Conservation (phyloP, 164 flowering plant genomes). For the Vitis vinifera region ASM3070453v1 NC_081819.1:2111001-2111500, state of each 20-base stretch:
- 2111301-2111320: conserved; percentile 85
- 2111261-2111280: conserved; percentile 74
- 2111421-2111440: conserved; percentile 60
- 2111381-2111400: conserved; percentile 78
- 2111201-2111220: conserved; percentile 80
- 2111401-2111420: conserved; percentile 63
- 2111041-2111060: too few species aligned
- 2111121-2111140: too few species aligned
- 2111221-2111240: conserved; percentile 81
- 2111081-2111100: too few species aligned
- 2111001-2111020: too few species aligned
- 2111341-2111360: conserved; percentile 61
- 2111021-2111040: too few species aligned
- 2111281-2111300: conserved; percentile 36
- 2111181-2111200: conserved; percentile 74
- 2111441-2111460: conserved; percentile 31
- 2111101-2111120: too few species aligned
- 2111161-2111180: conserved; percentile 62
- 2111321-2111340: conserved; percentile 71
- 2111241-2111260: conserved; percentile 79
- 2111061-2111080: too few species aligned
- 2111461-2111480: conserved; percentile 22
- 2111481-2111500: conserved; percentile 18
- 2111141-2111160: too few species aligned
- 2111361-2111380: conserved; percentile 77